Conservation (phyloP, 495 filamentous ascomycete genomes). For the Oidiodendron maius region DNA sequence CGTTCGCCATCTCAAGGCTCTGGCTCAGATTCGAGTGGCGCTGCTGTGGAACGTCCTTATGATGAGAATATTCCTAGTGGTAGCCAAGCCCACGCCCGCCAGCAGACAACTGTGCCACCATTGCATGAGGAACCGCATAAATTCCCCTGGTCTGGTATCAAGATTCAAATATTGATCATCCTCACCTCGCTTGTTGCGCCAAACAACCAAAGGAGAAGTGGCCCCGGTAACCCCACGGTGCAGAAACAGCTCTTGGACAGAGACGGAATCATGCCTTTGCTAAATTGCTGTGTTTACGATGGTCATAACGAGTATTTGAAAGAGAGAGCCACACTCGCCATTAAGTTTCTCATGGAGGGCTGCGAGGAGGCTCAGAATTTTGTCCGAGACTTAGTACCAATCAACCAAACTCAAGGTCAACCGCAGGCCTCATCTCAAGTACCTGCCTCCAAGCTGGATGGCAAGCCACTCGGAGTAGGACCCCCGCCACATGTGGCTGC, state of each 20-base stretch:
- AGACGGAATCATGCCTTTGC: constrained; percentile 77
- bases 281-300: constrained; percentile 81
- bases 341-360: constrained; percentile 84
- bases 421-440: constrained; percentile 1
- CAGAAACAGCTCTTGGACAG: constrained; percentile 79
- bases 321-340: constrained; percentile 84
- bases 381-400: constrained; percentile 52
- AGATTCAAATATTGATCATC: constrained; percentile 84
- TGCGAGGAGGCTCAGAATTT: constrained; percentile 73
- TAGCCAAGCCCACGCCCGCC: constrained; percentile 25
- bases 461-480: too few relatives aligned
- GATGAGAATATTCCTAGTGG: constrained; percentile 31
- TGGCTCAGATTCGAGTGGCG: constrained; percentile 19
- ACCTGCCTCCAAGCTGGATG: too few relatives aligned
- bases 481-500: too few relatives aligned
- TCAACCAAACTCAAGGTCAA: constrained; percentile 22
- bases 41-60: constrained; percentile 50
- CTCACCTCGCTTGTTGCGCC: constrained; percentile 71
- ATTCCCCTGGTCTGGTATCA: constrained; percentile 90
- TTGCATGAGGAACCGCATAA: constrained; percentile 73
- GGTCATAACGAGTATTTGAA: constrained; percentile 85
- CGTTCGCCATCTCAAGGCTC: constrained; percentile 20
- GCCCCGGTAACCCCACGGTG: constrained; percentile 57
- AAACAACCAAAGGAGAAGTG: constrained; percentile 25
- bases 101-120: constrained; percentile 47